These are phyloP conservation scores for Sclerotinia trifoliorum DNA, from an alignment of 2,329 filamentous ascomycete genomes.

Conservation along the genomic window DNA sequence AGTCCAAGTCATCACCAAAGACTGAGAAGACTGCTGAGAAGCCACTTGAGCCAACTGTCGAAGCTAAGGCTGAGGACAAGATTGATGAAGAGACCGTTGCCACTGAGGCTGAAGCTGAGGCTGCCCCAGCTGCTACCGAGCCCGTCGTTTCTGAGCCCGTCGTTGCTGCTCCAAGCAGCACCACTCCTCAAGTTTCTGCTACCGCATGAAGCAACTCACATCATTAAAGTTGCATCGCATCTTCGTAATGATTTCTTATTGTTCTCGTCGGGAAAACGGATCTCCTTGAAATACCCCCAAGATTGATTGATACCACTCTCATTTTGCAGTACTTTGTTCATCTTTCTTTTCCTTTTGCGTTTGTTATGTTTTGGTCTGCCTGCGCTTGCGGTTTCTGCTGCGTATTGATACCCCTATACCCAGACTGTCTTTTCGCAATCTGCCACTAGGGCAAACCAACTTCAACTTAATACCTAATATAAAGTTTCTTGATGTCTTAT, in stretches of 20 bases:
- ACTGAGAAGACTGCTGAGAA: constrained; percentile 49
- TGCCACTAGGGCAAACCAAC: constrained; percentile 41
- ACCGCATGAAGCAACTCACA: constrained; percentile 35
- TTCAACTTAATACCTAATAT: constrained; percentile 41
- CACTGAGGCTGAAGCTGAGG: constrained; percentile 36
- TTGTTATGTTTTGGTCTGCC: constrained; percentile 33
- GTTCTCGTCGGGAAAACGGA: constrained; percentile 38
- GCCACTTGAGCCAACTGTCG: constrained; percentile 36
- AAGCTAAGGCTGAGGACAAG: constrained; percentile 25
- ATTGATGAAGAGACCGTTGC: constrained; percentile 35
- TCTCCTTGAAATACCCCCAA: constrained; percentile 43
- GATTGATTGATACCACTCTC: constrained; percentile 43
- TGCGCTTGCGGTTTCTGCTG: constrained; percentile 36
- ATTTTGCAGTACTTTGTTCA: constrained; percentile 39
- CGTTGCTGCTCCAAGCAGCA: constrained; percentile 31
- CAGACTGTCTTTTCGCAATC: constrained; percentile 43
- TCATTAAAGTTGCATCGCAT: constrained; percentile 20
- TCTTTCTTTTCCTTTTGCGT: constrained; percentile 24
- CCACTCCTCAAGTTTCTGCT: constrained; percentile 37
- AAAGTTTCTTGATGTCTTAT: constrained; percentile 34
- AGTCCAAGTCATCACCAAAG: constrained; percentile 41
- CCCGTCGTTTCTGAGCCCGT: constrained; percentile 30
- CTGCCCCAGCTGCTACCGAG: constrained; percentile 32
- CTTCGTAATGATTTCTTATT: constrained; percentile 30
- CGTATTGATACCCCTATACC: constrained; percentile 45